Conservation (phyloP, 768 basidiomycete genomes). For the Clavaria fumosa region DNA sequence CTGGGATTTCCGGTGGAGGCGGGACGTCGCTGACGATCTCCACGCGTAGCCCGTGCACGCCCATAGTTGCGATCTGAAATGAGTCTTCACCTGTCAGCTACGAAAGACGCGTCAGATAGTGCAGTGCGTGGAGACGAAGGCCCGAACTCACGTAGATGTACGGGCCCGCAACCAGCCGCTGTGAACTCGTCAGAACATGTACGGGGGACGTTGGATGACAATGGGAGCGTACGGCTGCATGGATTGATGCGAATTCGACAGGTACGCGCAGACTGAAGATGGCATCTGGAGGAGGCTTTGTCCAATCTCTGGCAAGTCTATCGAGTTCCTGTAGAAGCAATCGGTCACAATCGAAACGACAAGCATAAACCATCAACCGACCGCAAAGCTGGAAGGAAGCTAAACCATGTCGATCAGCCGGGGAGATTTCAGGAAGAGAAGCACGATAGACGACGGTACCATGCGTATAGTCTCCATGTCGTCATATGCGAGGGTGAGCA, state of each 20-base stretch:
- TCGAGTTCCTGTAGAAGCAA: conserved; percentile 50
- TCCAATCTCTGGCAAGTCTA: conserved; percentile 68
- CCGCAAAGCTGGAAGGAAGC: conserved; percentile 55
- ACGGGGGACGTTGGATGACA: conserved; percentile 8
- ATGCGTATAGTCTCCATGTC: conserved; percentile 80
- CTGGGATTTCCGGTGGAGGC: conserved; percentile 71
- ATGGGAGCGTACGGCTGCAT: conserved; percentile 51
- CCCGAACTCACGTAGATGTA: conserved; percentile 57
- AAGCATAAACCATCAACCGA: conserved; percentile 20
- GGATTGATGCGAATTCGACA: conserved; percentile 74
- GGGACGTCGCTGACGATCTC: conserved; percentile 79
- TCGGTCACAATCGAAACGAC: neutral
- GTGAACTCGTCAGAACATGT: conserved; percentile 13
- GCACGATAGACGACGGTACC: conserved; percentile 23
- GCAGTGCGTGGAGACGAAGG: conserved; percentile 3
- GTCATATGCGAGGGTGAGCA: conserved; percentile 66
- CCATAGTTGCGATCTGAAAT: conserved; percentile 77
- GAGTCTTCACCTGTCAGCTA: conserved; percentile 78
- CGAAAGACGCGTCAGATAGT: conserved; percentile 8
- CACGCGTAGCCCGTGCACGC: conserved; percentile 66
- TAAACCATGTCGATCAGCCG: conserved; percentile 13
- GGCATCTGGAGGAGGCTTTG: conserved; percentile 71
- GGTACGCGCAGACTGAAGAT: conserved; percentile 65
- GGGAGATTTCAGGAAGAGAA: conserved; percentile 7
- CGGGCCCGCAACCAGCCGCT: conserved; percentile 69